Base-by-base conservation (phyloP, 345 rosid genomes). In the Gossypium longicalyx region DNA sequence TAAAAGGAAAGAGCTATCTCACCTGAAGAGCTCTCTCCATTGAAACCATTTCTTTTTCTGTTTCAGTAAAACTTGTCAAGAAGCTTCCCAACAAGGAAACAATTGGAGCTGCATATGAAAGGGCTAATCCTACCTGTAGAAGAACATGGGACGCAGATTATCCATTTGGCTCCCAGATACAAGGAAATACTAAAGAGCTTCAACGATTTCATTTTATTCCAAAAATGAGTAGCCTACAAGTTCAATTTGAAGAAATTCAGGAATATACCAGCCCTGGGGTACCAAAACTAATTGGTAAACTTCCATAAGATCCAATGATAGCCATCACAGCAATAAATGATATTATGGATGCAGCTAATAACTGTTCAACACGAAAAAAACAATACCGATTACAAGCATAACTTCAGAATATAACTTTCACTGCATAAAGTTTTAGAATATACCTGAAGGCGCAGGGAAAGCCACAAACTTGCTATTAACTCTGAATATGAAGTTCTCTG, bases 391-490 rank as follows among this genome's bases (percentile, higher is more conserved):
- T 22, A 71, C 34, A 73, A 20, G 44, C 15, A 51, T 60, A 74
- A 62, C 70, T n/a, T 62, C 44, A 34, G 20, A 51, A 2, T 11
- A 56, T 66, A 70, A 17, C 5, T 19, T 47, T 61, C 56, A 70
- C 13, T 20, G 44, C 45, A 61, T n/a, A 59, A 16, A 53, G 38
- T 45, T 75, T 70, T 57, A 45, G 19, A 19, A 16, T 2, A 15
- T 88, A 92, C 98, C 97, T 94, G 97, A 77, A 94, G 98, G 77
- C 92, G 98, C 78, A 94, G 78, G 71, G 98, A 90, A 82, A 94
- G 97, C 98, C 97, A 94, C 83, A 94, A 88, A 83, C 95, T 92
- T 47, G 95, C 95, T 74, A 78, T 85, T 61, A 80, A 80, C 85
- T 92, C 98, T 1, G 97, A 84, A 83, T 83, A 89, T 22, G 95